A percentile compares a stretch with the other conserved stretches of the same genome.
These are phyloP conservation scores for Coemansia biformis DNA, from an alignment of 192 early-diverging fungal genomes.

Conservation along the genomic window DNA sequence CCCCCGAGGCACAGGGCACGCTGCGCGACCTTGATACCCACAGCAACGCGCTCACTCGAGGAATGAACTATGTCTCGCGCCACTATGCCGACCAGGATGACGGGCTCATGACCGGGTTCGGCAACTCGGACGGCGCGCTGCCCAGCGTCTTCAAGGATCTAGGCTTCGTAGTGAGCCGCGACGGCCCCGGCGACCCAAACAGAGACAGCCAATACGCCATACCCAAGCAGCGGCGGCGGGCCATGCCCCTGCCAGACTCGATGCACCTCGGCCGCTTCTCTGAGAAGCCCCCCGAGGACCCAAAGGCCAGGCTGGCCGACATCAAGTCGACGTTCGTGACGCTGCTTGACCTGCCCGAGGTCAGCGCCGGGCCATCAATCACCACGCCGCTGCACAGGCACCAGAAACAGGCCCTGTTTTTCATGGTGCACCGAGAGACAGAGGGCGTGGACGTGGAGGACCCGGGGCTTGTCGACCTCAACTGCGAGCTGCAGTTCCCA, in stretches of 20 bases:
- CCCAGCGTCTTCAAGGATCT: constrained; percentile 39
- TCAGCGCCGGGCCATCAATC: constrained; percentile 41
- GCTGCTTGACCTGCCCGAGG: constrained; percentile 44
- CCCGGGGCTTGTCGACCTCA: constrained; percentile 1
- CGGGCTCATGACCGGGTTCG: constrained; percentile 12
- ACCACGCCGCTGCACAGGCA: constrained; percentile 65
- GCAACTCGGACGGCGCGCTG: constrained; percentile 28
- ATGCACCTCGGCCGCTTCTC: constrained; percentile 18
- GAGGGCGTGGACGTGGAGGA: constrained; percentile 54
- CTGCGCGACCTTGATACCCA: constrained; percentile 20
- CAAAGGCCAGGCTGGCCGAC: constrained; percentile 28
- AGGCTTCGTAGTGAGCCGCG: constrained; percentile 7
- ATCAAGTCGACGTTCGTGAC: constrained; percentile 51
- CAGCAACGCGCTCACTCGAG: constrained; percentile 28
- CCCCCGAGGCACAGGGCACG: constrained; percentile 19
- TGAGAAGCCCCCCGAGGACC: constrained; percentile 14
- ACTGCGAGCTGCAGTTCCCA: constrained; percentile 14
- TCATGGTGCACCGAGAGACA: constrained; percentile 71
- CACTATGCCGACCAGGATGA: constrained; percentile 5
- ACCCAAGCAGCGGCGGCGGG: constrained; percentile 5
- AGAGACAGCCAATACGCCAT: background rate
- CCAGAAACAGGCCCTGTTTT: constrained; percentile 79
- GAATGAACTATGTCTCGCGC: constrained; percentile 17
- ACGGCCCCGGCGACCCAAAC: constrained; percentile 4
- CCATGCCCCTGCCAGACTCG: constrained; percentile 13